These are phyloP conservation scores for Hypoxylon lenormandii DNA, from an alignment of 495 filamentous ascomycete species.

Conservation along the genomic window DNA sequence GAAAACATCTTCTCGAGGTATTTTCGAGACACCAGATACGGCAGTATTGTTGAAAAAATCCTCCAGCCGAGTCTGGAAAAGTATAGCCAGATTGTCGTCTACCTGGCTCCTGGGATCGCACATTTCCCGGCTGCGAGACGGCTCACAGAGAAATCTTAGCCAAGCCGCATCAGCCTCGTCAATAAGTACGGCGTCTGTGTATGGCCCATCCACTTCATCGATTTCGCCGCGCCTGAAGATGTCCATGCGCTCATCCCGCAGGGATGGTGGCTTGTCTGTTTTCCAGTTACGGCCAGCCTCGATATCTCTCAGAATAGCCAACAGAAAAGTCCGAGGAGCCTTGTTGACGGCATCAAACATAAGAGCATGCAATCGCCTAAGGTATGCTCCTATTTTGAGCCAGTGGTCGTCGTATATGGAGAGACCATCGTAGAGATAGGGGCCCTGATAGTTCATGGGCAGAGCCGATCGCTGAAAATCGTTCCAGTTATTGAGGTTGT, in stretches of 20 bases:
- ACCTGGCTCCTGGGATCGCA: constrained; percentile 29
- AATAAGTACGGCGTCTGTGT: constrained; percentile 11
- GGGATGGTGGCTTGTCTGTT: constrained; percentile 8
- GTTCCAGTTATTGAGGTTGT: constrained; percentile 30
- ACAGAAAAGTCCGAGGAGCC: constrained; percentile 46
- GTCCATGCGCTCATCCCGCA: constrained; percentile 30
- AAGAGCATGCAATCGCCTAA: constrained; percentile 31
- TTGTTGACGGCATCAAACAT: constrained; percentile 27
- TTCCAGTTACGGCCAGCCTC: constrained; percentile 36
- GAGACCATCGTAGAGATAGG: constrained; percentile 36
- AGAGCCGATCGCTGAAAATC: constrained; percentile 39
- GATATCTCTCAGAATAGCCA: constrained; percentile 48
- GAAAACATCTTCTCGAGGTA: constrained; percentile 22
- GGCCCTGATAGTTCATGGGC: constrained; percentile 40
- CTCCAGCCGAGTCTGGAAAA: constrained; percentile 47
- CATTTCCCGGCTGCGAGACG: constrained; percentile 39
- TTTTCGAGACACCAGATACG: constrained; percentile 16
- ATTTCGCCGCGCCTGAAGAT: constrained; percentile 30
- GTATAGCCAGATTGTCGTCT: constrained; percentile 34
- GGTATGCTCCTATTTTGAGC: constrained; percentile 43
- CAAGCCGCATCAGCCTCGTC: constrained; percentile 47
- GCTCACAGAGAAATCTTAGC: constrained; percentile 45
- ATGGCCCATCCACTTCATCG: constrained; percentile 6
- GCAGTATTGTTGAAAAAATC: constrained; percentile 34
- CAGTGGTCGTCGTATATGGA: constrained; percentile 47